Evolutionary conservation across 2,329 filamentous ascomycete genomes (phyloP).

Genomic region (Truncatella angustata): DNA sequence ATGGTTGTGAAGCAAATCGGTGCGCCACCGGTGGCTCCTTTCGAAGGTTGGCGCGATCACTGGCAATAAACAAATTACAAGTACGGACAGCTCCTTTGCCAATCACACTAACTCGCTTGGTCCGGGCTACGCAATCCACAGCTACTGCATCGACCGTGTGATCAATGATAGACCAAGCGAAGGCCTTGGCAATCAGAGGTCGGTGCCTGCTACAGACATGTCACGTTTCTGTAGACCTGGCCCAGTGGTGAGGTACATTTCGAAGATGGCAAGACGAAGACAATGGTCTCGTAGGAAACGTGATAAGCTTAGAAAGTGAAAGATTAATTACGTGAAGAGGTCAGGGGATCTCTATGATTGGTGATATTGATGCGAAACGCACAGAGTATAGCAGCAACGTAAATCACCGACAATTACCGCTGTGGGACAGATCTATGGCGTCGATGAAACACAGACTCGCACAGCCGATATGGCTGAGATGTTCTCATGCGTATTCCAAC

Average conservation of each 20-base stretch:
- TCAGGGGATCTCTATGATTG: no score
- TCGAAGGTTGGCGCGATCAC: no score
- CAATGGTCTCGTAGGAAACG: no score
- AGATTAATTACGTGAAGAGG: no score
- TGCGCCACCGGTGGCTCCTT: no score
- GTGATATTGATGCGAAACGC: constrained; percentile 26
- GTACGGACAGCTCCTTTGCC: constrained; percentile 33
- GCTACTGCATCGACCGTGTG: constrained; percentile 23
- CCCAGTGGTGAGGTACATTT: no score
- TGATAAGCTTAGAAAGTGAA: no score
- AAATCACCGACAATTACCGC: constrained; percentile 21
- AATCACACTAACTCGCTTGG: constrained; percentile 30
- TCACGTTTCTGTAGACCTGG: not conserved
- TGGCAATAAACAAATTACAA: no score
- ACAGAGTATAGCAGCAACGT: constrained; percentile 19
- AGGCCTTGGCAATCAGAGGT: not conserved
- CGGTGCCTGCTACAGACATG: not conserved
- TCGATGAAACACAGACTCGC: constrained; percentile 4
- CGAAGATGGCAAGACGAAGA: no score
- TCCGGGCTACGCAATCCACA: constrained; percentile 15
- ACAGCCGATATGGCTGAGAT: constrained; percentile 14
- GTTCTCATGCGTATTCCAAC: constrained; percentile 12
- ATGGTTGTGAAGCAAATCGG: constrained; percentile 19
- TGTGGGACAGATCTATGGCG: constrained; percentile 18
- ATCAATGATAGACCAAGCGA: not conserved